Evolutionary conservation across 768 basidiomycete species (phyloP), one percentile per base, ranked within the genome.

Genomic region (Dictyophora rubrovolvata): DNA sequence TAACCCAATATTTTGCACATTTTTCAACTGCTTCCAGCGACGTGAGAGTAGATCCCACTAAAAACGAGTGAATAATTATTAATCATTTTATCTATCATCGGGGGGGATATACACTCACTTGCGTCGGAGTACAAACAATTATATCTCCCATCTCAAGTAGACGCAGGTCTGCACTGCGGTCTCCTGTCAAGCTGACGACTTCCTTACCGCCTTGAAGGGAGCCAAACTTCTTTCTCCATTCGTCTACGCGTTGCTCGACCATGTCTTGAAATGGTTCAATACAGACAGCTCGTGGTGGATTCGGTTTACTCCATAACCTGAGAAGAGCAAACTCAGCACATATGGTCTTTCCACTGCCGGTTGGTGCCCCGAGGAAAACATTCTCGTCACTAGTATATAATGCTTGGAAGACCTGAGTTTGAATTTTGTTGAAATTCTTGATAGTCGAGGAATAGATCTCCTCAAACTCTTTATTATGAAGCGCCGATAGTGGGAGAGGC

Each of bases 321-420:
- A 99, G 74, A 14, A 99, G 75, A 0, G 96, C 96, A 61, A 97
- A 95, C 69, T 99, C 96, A 0, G 94, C 96, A 64, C 93, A 95
- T 47, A 98, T 87, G 0, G 95, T 98, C 78, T 99, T 98, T 12
- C 96, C 95, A 54, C 89, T 92, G 21, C 96, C 95, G 0, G 96
- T 93, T 0, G 96, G 95, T 0, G 95, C 96, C 18, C 93, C 94
- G 59, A 99, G 85, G 68, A 98, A 94, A 47, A 95, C 87, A 65
- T 95, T 98, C 67, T 98, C 96, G 66, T 97, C 94, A 0, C 92
- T 86, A 0, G 90, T 93, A 70, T 97, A 99, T 0, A 99, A 77
- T 0, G 95, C 94, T 65, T 97, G 93, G 86, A 99, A 98, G 49
- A 96, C 94, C 71, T 98, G 96, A 0, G 93, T 98, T 69, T 98